Evolutionary conservation across 257 asterid genomes (phyloP).

Genomic region (Coffea canephora): DNA sequence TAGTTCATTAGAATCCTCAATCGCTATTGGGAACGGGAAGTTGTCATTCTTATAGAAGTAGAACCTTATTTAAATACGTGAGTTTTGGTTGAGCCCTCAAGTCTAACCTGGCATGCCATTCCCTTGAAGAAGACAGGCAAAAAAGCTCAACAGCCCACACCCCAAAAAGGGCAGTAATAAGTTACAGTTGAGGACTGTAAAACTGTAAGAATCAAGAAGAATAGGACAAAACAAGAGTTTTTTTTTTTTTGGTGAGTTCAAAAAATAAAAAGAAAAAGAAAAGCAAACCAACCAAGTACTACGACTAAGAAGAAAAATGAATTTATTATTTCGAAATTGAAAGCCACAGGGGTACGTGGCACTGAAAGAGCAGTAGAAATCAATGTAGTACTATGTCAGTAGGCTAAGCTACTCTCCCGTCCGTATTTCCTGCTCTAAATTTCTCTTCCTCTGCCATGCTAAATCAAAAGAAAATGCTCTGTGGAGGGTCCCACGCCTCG

Average conservation of each 20-base stretch:
- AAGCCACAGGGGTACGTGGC: constrained; percentile 59
- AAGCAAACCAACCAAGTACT: background rate
- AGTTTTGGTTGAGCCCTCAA: background rate
- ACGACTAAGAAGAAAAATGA: constrained; percentile 10
- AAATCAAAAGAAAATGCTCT: background rate
- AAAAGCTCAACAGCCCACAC: background rate
- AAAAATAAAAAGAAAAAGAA: background rate
- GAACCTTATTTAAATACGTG: background rate
- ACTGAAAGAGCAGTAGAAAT: constrained; percentile 46
- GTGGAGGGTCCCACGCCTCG: constrained; percentile 14
- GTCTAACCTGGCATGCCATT: background rate
- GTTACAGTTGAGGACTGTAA: background rate
- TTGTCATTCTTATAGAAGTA: background rate
- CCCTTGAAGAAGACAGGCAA: background rate
- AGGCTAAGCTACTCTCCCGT: constrained; percentile 21
- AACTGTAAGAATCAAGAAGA: background rate
- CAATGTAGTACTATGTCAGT: background rate
- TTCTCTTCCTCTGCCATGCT: constrained; percentile 11
- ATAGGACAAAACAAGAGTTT: constrained; percentile 22
- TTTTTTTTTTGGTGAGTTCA: background rate
- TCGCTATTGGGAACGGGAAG: background rate
- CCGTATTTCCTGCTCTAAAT: constrained; percentile 22
- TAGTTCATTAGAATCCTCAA: too few species aligned
- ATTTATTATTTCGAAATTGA: constrained; percentile 26
- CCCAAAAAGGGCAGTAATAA: background rate